phyloP scores from a whole-genome alignment of 2,329 filamentous ascomycete species.

The Mariannaea elegans region DNA sequence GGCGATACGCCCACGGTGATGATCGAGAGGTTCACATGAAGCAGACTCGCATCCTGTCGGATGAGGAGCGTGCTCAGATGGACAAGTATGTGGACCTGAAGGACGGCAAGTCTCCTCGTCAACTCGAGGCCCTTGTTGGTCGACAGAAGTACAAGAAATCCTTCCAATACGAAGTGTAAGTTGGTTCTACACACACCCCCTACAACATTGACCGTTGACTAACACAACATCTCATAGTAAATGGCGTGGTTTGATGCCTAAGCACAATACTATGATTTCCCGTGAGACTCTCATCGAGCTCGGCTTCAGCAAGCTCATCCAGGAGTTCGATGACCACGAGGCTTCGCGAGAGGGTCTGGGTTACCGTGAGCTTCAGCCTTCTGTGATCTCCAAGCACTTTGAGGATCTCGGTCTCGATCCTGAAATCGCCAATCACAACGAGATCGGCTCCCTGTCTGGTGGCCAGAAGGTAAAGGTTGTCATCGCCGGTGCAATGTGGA shows the following conservation, averaged over 20 bases:
- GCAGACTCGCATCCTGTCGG: conserved; percentile 90
- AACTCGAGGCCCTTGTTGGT: conserved; percentile 90
- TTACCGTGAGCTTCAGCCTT: conserved; percentile 91
- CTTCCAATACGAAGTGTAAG: conserved; percentile 95
- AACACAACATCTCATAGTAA: conserved; percentile 69
- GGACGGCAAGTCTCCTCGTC: conserved; percentile 80
- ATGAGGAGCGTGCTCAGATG: conserved; percentile 88
- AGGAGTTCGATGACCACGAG: conserved; percentile 99
- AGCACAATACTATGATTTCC: conserved; percentile 91
- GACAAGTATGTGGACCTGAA: conserved; percentile 86
- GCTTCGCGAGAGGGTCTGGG: conserved; percentile 97
- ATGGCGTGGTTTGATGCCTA: conserved; percentile 89
- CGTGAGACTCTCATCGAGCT: conserved; percentile 88
- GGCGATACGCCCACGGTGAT: conserved; percentile 97
- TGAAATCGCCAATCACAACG: conserved; percentile 98
- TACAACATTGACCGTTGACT: conserved; percentile 25
- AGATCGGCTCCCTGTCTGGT: conserved; percentile 94
- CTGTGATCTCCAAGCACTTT: conserved; percentile 97
- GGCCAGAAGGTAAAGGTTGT: conserved; percentile 99
- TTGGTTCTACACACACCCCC: conserved; percentile 23
- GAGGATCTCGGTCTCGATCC: conserved; percentile 96
- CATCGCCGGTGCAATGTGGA: conserved; percentile 96
- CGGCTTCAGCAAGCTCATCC: conserved; percentile 91
- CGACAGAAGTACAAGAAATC: conserved; percentile 99
- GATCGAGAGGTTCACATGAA: conserved; percentile 98